These are phyloP conservation scores for Cardamine occulta DNA, from an alignment of 345 rosid genomes.

Conservation along the genomic window DNA sequence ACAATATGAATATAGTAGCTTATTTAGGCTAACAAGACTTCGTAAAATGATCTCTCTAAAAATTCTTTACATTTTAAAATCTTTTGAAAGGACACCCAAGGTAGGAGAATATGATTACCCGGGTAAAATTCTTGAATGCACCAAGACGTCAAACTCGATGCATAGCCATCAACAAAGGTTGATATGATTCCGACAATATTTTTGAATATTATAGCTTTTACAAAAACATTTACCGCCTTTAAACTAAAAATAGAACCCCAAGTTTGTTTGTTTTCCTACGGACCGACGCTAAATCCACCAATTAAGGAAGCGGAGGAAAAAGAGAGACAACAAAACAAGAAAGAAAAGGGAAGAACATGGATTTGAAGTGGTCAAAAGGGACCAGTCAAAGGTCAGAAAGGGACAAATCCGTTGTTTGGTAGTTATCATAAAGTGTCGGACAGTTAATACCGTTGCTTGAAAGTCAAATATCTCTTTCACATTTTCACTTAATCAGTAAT, in stretches of 20 bases:
- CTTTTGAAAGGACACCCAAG: constrained; percentile 24
- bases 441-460: constrained; percentile 46
- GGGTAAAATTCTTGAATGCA: constrained; percentile 34
- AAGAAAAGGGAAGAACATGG: constrained; percentile 36
- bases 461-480: constrained; percentile 37
- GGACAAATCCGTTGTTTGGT: constrained; percentile 40
- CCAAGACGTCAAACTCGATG: constrained; percentile 25
- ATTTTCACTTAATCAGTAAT: constrained; percentile 33
- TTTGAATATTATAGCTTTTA: constrained; percentile 35
- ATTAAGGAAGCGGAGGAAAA: constrained; percentile 31
- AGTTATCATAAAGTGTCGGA: constrained; percentile 42
- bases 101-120: constrained; percentile 32
- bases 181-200: constrained; percentile 36
- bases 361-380: constrained; percentile 38
- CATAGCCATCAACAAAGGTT: constrained; percentile 28
- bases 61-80: neutral
- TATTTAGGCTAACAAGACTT: too few species aligned
- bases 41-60: too few species aligned
- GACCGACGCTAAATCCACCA: constrained; percentile 44
- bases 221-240: constrained; percentile 27
- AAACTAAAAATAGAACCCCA: constrained; percentile 21
- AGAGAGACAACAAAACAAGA: constrained; percentile 43
- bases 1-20: too few species aligned
- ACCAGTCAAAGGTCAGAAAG: constrained; percentile 42
- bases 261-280: constrained; percentile 5